Evolutionary conservation across 225 moss, liverwort and hornwort genomes (phyloP).

Genomic region (Pseudoscleropodium purum): DNA sequence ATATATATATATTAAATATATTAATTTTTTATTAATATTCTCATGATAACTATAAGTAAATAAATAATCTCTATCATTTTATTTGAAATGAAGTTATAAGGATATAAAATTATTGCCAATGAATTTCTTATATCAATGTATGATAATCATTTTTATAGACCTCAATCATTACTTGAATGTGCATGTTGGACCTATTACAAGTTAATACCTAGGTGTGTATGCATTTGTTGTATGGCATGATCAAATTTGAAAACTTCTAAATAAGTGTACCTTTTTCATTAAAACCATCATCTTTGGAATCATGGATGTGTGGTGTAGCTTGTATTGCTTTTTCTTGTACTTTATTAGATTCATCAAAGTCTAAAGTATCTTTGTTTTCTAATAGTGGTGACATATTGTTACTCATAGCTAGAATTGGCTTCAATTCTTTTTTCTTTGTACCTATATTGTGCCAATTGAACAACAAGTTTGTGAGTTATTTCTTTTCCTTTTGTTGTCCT

Average conservation of each 20-base stretch:
- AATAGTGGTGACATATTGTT: background rate
- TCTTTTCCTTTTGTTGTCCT: background rate
- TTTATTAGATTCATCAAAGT: background rate
- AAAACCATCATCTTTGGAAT: background rate
- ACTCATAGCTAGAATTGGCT: background rate
- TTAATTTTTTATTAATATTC: background rate
- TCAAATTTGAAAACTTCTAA: no score
- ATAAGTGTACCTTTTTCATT: background rate
- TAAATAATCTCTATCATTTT: no score
- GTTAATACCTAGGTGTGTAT: background rate
- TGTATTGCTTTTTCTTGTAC: background rate
- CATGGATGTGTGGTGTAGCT: background rate
- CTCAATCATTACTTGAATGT: background rate
- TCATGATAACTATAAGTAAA: background rate
- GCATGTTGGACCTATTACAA: background rate
- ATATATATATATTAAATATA: background rate
- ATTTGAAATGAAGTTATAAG: background rate
- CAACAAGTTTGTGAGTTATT: background rate
- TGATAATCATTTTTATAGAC: no score
- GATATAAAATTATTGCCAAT: no score
- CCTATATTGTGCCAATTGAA: constrained; percentile 11
- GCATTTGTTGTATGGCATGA: no score
- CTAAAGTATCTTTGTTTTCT: background rate
- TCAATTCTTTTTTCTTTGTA: background rate
- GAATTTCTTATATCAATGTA: no score